Conservation (phyloP, 129 eudicot genomes). For the Chrysanthemum seticuspe region DNA sequence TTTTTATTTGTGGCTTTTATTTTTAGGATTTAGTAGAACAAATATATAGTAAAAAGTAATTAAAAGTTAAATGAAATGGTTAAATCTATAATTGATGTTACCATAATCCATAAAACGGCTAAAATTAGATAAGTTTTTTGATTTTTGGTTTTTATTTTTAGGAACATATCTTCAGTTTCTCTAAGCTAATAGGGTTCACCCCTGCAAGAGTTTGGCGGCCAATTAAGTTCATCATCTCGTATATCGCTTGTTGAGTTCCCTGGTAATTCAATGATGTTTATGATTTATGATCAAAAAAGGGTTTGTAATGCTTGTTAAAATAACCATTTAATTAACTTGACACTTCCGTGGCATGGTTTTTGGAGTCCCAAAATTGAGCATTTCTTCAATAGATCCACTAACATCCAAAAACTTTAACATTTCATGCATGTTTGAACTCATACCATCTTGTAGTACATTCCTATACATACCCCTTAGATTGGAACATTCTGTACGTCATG, state of each 20-base stretch:
- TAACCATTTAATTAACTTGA: not conserved
- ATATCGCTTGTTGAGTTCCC: slow-evolving; percentile 58
- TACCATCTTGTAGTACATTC: slow-evolving; percentile 11
- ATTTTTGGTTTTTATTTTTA: not conserved
- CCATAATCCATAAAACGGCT: no score
- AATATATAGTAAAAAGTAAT: no score
- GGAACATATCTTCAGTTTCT: slow-evolving; percentile 35
- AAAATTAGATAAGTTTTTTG: no score
- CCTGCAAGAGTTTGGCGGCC: slow-evolving; percentile 85
- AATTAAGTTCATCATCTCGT: slow-evolving; percentile 69
- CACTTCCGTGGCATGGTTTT: slow-evolving; percentile 58
- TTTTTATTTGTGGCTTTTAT: no score
- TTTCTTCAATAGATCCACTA: slow-evolving; percentile 53
- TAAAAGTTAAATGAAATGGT: no score
- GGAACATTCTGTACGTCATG: slow-evolving; percentile 42
- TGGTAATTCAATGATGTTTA: slow-evolving; percentile 6
- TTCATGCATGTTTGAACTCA: not conserved
- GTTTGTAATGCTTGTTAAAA: not conserved
- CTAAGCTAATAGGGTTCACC: slow-evolving; percentile 68
- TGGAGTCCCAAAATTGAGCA: slow-evolving; percentile 77
- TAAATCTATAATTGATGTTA: no score
- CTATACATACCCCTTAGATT: slow-evolving; percentile 50
- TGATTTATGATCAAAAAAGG: not conserved
- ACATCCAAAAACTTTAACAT: slow-evolving; percentile 32
- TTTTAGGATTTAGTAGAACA: no score